These are phyloP conservation scores for Antitrichia curtipendula DNA, from an alignment of 225 moss, liverwort and hornwort species.

Conservation along the genomic window DNA sequence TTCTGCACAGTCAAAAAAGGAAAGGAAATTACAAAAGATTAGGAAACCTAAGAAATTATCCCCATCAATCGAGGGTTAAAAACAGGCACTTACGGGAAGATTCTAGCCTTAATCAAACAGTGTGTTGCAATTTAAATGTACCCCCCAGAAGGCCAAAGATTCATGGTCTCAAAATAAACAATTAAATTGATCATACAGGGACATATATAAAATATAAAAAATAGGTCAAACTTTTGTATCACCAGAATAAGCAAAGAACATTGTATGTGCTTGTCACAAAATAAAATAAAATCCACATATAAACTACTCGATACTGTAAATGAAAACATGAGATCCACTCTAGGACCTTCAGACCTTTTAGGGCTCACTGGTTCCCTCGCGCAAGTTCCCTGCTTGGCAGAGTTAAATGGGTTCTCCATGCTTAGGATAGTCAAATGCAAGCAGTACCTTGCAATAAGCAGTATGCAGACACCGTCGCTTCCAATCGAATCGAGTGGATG, in stretches of 20 bases:
- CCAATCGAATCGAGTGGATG: slow-evolving; percentile 1
- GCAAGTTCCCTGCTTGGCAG: background rate
- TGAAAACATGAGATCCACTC: background rate
- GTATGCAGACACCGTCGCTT: slow-evolving; percentile 18
- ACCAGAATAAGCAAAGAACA: background rate
- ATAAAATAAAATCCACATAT: background rate
- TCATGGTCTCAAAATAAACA: background rate
- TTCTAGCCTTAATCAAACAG: background rate
- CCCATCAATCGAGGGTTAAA: background rate
- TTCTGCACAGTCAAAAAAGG: slow-evolving; percentile 9
- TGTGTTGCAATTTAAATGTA: background rate
- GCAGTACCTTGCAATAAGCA: slow-evolving; percentile 47
- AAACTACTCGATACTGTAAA: background rate
- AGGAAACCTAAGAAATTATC: background rate
- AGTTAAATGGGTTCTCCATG: background rate
- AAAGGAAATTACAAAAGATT: background rate
- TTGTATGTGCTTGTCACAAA: background rate
- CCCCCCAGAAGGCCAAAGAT: background rate
- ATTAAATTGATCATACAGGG: background rate
- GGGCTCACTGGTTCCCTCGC: background rate
- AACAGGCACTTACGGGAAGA: background rate
- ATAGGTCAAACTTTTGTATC: background rate
- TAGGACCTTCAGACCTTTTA: no score
- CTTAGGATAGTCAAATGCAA: background rate
- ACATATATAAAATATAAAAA: background rate